phyloP scores from a whole-genome alignment of 2,329 filamentous ascomycete genomes.

The Sordariomycetes sp. region DNA sequence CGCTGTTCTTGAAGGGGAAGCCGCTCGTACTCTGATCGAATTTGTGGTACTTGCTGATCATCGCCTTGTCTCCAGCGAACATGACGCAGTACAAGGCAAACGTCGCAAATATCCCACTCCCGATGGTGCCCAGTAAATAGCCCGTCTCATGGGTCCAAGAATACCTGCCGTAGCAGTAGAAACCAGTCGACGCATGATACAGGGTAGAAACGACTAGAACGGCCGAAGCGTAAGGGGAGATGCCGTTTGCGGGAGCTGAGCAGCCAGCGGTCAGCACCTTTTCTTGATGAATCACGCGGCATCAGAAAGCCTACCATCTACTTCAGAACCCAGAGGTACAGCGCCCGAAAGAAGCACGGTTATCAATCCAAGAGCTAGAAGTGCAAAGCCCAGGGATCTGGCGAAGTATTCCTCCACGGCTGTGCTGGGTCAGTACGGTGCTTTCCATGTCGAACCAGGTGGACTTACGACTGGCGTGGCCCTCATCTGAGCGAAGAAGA shows the following conservation, averaged over 20 bases:
- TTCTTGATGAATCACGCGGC: not conserved
- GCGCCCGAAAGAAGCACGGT: slow-evolving; percentile 62
- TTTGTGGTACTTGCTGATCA: slow-evolving; percentile 23
- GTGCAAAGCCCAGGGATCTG: slow-evolving; percentile 58
- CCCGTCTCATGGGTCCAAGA: slow-evolving; percentile 44
- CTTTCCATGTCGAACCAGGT: not conserved
- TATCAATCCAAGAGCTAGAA: slow-evolving; percentile 55
- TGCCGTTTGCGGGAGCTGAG: slow-evolving; percentile 25
- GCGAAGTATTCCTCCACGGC: slow-evolving; percentile 48
- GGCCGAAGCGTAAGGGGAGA: slow-evolving; percentile 56
- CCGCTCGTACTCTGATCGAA: slow-evolving; percentile 29
- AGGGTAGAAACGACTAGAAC: slow-evolving; percentile 55
- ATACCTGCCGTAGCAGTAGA: slow-evolving; percentile 62
- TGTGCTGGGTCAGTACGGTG: not conserved
- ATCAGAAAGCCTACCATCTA: slow-evolving; percentile 22
- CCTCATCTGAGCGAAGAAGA: slow-evolving; percentile 26
- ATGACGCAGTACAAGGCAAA: slow-evolving; percentile 34
- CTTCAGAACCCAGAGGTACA: slow-evolving; percentile 51
- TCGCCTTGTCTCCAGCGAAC: slow-evolving; percentile 27
- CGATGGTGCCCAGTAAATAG: slow-evolving; percentile 51
- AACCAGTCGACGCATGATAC: slow-evolving; percentile 54
- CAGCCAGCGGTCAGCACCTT: not conserved
- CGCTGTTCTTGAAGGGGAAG: slow-evolving; percentile 26
- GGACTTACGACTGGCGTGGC: slow-evolving; percentile 19
- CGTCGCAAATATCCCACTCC: slow-evolving; percentile 45